Base-by-base conservation (phyloP, 345 rosid genomes). In the Capsella bursapastoris region DNA sequence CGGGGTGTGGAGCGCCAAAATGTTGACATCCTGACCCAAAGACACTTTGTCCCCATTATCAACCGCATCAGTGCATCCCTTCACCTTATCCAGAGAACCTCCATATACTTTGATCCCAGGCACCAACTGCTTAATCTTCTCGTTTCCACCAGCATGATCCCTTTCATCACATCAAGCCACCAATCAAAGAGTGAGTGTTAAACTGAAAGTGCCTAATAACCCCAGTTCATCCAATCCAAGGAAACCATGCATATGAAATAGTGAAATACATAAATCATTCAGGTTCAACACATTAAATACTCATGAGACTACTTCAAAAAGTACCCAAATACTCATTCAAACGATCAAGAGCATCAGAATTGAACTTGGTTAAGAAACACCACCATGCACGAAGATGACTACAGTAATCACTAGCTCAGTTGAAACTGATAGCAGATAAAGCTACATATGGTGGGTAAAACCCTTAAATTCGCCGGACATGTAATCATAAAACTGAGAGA, bases 121-220 rank as follows among this genome's bases (percentile, higher is more conserved):
- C 16, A 94, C 67, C 68, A 90, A 74, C 74, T 82, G 66, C 86
- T 84, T 94, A 4, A 94, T 86, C 83, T 85, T 87, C 34, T 84
- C 92, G 67, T 94, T 94, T 6, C 98, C 97, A 52, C 97, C 96
- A 5, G 97, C 93, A 78, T 94, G 98, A 81, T 91, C 97, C 98
- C 96, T 91, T 40, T 40, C 76, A 62, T 62, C 38, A 43, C 14
- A 48, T 3, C 59, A 37, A 37, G 12, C 51, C 32, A 61, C 10
- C 65, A 64, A 47, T 45, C 41, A 56, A 18, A 44, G 22, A 66
- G 32, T 12, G 18, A 16, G 52, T 7, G 7, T 27, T 48, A 57
- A 64, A 32, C 6, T 3, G 27, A 45, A 74, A 57, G 14, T 13
- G 48, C 60, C 32, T 13, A 37, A 66, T 2, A 74, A 37, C 49